A percentile compares a stretch with the other conserved stretches of the same genome.
Conservation (phyloP, 768 basidiomycete species). For the Heimioporus sp. region DNA sequence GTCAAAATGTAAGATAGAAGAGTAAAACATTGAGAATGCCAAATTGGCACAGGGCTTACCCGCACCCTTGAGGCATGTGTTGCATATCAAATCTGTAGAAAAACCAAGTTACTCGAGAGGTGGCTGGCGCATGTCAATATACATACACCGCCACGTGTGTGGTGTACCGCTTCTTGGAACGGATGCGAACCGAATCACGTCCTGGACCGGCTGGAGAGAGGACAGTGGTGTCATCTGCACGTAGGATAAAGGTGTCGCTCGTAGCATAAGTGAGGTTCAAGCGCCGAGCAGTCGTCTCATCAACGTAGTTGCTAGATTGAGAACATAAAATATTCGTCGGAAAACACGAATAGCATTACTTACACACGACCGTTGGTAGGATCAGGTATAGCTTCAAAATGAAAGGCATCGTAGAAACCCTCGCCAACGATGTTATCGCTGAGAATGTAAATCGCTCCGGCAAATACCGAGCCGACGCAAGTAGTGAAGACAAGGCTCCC, state of each 20-base stretch:
- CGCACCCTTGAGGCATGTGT: slow-evolving; percentile 38
- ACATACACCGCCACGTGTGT: slow-evolving; percentile 35
- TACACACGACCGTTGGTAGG: slow-evolving; percentile 38
- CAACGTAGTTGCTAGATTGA: slow-evolving; percentile 32
- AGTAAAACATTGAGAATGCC: background rate
- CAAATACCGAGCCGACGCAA: slow-evolving; percentile 11
- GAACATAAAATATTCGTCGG: background rate
- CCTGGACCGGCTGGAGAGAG: slow-evolving; percentile 29
- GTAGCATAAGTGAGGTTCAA: slow-evolving; percentile 28
- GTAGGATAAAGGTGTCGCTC: slow-evolving; percentile 32
- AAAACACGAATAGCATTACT: slow-evolving; percentile 5
- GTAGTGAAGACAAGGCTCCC: slow-evolving; percentile 9
- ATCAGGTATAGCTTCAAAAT: slow-evolving; percentile 32
- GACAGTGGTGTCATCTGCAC: slow-evolving; percentile 34
- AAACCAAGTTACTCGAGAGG: too few species aligned
- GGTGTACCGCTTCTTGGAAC: slow-evolving; percentile 28
- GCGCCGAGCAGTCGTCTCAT: slow-evolving; percentile 24
- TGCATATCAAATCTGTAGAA: slow-evolving; percentile 31
- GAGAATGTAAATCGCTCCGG: slow-evolving; percentile 25
- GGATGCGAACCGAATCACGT: slow-evolving; percentile 37
- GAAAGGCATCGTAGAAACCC: slow-evolving; percentile 30
- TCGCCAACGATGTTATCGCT: slow-evolving; percentile 28
- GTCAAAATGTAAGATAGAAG: background rate
- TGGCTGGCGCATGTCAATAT: background rate
- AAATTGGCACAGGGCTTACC: slow-evolving; percentile 15